These are phyloP conservation scores for Lotmaria passim DNA, from an alignment of 208 protist species.

Conservation along the genomic window DNA sequence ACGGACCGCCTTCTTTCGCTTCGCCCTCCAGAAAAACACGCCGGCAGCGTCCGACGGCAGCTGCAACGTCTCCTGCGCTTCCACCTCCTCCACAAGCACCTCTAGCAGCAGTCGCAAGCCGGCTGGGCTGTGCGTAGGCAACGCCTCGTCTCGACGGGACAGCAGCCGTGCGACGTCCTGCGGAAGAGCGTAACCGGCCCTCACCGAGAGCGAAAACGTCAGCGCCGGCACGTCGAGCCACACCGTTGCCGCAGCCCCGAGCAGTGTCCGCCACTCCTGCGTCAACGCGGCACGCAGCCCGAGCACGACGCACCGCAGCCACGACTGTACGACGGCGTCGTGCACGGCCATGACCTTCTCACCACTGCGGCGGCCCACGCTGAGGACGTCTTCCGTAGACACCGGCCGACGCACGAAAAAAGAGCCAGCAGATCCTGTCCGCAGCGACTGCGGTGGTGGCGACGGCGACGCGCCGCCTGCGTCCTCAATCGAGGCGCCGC, in stretches of 20 bases:
- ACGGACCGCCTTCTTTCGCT: too few species aligned
- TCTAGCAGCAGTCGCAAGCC: conserved; percentile 57
- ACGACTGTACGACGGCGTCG: conserved; percentile 27
- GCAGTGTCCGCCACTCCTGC: conserved; percentile 28
- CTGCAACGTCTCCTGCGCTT: neutral
- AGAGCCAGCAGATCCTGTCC: conserved; percentile 2
- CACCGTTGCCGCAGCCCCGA: conserved; percentile 17
- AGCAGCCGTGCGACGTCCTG: conserved; percentile 28
- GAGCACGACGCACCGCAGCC: conserved; percentile 10
- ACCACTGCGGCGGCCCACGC: conserved; percentile 26
- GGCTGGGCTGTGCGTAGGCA: conserved; percentile 37
- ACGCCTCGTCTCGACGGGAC: conserved; percentile 24
- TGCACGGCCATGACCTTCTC: conserved; percentile 30
- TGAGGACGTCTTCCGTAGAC: conserved; percentile 25
- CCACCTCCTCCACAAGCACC: conserved; percentile 42
- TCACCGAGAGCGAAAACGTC: conserved; percentile 13
- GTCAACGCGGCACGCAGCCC: conserved; percentile 11
- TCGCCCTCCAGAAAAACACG: neutral
- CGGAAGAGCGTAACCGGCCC: conserved; percentile 25
- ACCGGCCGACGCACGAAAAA: neutral
- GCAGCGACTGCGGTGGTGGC: neutral
- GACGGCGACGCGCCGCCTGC: neutral
- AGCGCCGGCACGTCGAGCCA: conserved; percentile 24
- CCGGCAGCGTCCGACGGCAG: neutral
- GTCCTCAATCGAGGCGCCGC: neutral